Evolutionary conservation across 106 monocot species (phyloP).

Genomic region (Dioscorea zingiberensis): DNA sequence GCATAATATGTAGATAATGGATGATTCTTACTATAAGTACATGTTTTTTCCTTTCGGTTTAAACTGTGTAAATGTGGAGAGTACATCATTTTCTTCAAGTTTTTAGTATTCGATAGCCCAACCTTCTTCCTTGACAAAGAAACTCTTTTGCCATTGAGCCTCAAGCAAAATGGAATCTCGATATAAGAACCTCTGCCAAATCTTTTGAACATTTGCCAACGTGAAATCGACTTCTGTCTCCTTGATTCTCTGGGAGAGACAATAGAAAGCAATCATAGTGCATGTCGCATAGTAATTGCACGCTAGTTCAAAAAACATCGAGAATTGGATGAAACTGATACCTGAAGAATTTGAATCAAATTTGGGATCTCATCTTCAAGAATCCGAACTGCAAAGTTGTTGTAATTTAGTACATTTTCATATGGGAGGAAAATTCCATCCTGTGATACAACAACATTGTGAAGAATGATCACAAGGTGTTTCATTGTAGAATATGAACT

Average conservation of each 20-base stretch:
- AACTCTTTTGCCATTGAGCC: slow-evolving; percentile 53
- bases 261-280: not conserved
- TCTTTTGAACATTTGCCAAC: slow-evolving; percentile 60
- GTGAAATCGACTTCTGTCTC: slow-evolving; percentile 62
- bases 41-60: not conserved
- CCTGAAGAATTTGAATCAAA: slow-evolving; percentile 66
- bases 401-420: slow-evolving; percentile 82
- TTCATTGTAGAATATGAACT: not conserved
- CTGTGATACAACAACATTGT: slow-evolving; percentile 34
- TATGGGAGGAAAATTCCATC: slow-evolving; percentile 94
- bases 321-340: slow-evolving; percentile 11
- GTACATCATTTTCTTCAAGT: slow-evolving; percentile 60
- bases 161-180: slow-evolving; percentile 67
- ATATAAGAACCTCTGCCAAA: slow-evolving; percentile 74
- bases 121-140: slow-evolving; percentile 37
- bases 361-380: slow-evolving; percentile 78
- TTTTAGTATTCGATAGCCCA: slow-evolving; percentile 64
- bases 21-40: not conserved
- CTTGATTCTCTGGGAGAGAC: slow-evolving; percentile 39
- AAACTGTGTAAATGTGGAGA: slow-evolving; percentile 79
- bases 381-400: slow-evolving; percentile 77
- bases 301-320: not conserved
- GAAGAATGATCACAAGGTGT: too few species aligned
- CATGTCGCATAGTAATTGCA: not conserved
- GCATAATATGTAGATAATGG: not conserved